Base-by-base conservation (phyloP, 768 basidiomycete genomes). In the Crepidotus variabilis region DNA sequence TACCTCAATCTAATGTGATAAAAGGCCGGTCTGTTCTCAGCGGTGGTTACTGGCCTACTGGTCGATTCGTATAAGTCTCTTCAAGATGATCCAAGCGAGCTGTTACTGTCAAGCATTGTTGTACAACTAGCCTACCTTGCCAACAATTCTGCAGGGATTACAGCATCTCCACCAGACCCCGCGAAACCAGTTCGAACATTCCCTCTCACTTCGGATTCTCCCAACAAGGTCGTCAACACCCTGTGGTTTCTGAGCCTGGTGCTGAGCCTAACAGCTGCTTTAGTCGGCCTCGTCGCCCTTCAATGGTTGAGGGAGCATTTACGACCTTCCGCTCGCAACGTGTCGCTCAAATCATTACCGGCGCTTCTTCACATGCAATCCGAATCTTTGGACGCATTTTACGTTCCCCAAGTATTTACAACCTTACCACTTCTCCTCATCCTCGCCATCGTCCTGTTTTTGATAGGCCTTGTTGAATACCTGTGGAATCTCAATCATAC, bases 291-390 rank as follows among this genome's bases (percentile, higher is more conserved):
- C 21, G 51, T 69, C 6, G 56, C 57, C 51, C 47, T 60, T 43
- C 67, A 69, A 35, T 65, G 67, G 69, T 52, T 65, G 10, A 61
- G 66, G 6, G 61, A 64, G 45, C 64, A 64, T 43, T 52, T 61
- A 35, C 61, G 59, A 20, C 53, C 45, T 22, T 47, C 46, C 34
- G 53, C 18, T 32, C 9, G 33, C 20, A 20, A 8, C 55, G 63
- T 53, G 51, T 55, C 22, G 43, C 43, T 51, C 54, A 54, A 34
- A 48, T 53, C 11, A 52, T 51, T 20, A 55, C 53, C 65, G 16
- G 59, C 61, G 10, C 47, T 67, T 7, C 57, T 60, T 20, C 61
- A 67, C 39, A 57, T 69, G 57, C 65, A 62, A 14, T 57, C 61
- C 16, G 61, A 66, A 32, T 61, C 61, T 16, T 58, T 67, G 23